Percentiles rank a stretch among this genome's conserved stretches.
Conservation (phyloP, 257 asterid species). For the Gentiana dahurica region DNA sequence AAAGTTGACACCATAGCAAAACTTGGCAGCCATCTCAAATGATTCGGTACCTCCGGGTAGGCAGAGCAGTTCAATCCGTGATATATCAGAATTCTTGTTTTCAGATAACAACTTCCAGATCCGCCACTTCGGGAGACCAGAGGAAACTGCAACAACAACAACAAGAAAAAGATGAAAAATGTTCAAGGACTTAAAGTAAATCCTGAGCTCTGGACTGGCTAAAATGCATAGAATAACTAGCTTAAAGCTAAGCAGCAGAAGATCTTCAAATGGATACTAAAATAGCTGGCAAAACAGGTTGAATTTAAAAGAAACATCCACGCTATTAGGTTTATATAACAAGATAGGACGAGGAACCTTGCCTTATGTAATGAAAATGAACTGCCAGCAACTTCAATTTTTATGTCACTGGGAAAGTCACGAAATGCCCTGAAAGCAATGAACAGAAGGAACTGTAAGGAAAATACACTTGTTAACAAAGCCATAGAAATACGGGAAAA, state of each 20-base stretch:
- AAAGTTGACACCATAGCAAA: conserved; percentile 82
- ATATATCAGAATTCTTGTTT: conserved; percentile 58
- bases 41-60: conserved; percentile 87
- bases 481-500: not conserved
- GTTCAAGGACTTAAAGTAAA: not conserved
- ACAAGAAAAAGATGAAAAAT: no score
- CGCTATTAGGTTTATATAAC: no score
- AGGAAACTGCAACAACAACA: conserved; percentile 55
- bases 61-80: conserved; percentile 57
- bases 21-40: conserved; percentile 85
- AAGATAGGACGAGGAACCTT: conserved; percentile 10
- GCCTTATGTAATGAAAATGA: conserved; percentile 82
- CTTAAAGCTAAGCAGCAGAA: not conserved
- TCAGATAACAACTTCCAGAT: conserved; percentile 74
- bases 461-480: not conserved
- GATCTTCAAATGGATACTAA: not conserved
- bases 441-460: not conserved
- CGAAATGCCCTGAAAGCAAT: conserved; percentile 57
- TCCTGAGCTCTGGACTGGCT: not conserved
- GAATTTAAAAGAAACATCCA: no score
- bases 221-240: not conserved
- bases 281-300: no score
- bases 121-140: conserved; percentile 91
- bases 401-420: conserved; percentile 91
- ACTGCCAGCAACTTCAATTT: conserved; percentile 69